Conservation (phyloP, 1,139 yeast genomes). For the Sugiyamaella sp. region DNA sequence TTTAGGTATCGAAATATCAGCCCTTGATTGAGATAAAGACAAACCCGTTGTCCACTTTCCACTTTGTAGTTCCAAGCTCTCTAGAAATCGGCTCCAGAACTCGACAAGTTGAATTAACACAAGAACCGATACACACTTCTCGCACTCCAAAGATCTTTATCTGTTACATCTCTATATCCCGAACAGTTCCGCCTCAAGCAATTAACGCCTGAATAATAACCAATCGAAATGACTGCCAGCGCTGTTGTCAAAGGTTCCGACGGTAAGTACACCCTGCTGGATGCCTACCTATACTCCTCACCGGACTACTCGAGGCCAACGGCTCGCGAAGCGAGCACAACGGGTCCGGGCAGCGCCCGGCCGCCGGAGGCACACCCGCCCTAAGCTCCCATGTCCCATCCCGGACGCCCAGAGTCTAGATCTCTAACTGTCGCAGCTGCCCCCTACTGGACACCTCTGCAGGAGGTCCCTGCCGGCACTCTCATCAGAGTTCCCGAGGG, state of each 20-base stretch:
- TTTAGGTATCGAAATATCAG: not conserved
- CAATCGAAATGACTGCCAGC: conserved; percentile 7
- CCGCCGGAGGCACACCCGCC: not conserved
- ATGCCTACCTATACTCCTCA: not conserved
- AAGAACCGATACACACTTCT: too few relatives aligned
- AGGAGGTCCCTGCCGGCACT: conserved; percentile 37
- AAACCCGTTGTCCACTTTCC: too few relatives aligned
- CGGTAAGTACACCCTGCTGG: conserved; percentile 5
- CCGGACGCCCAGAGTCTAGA: too few relatives aligned
- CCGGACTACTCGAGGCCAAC: too few relatives aligned
- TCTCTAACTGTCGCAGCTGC: conserved; percentile 12
- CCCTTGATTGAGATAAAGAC: too few relatives aligned
- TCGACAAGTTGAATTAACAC: too few relatives aligned
- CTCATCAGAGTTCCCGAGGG: conserved; percentile 22
- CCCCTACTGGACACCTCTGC: conserved; percentile 30
- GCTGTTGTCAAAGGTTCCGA: conserved; percentile 13
- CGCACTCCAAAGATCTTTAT: too few relatives aligned
- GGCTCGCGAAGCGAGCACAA: too few relatives aligned
- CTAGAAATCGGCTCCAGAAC: too few relatives aligned
- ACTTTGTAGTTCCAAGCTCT: too few relatives aligned
- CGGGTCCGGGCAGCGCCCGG: not conserved
- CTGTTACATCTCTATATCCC: too few relatives aligned
- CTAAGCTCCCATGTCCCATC: not conserved
- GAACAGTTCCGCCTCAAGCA: too few relatives aligned
- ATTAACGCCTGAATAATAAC: not conserved